A percentile compares a stretch with the other conserved stretches of the same genome.
Evolutionary conservation across 2,329 filamentous ascomycete species (phyloP).

Genomic region (Fusarium citri): DNA sequence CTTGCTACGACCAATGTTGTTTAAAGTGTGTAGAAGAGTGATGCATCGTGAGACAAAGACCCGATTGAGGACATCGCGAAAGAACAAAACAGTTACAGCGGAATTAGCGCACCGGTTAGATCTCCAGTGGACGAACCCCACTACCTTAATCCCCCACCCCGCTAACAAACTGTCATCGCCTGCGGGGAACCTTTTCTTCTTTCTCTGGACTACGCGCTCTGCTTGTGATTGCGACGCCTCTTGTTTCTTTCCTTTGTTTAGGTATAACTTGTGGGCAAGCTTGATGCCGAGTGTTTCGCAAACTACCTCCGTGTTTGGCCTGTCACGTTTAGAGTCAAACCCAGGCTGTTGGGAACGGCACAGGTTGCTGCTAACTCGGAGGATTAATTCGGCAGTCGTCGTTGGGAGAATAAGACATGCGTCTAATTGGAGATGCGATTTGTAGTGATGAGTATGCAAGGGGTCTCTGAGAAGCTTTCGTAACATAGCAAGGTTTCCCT

Average conservation of each 20-base stretch:
- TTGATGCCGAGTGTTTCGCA: conserved; percentile 12
- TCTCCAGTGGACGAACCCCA: neutral
- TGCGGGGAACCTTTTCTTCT: neutral
- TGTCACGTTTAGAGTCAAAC: conserved; percentile 25
- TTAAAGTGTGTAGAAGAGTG: too few species aligned
- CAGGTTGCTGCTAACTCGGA: neutral
- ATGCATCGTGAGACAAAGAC: neutral
- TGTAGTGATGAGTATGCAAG: too few species aligned
- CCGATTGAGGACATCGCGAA: neutral
- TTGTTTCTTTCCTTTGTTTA: neutral
- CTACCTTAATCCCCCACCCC: neutral
- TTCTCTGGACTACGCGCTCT: too few species aligned
- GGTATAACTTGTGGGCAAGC: neutral
- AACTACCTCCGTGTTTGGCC: neutral
- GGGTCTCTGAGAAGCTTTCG: too few species aligned
- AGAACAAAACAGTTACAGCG: too few species aligned
- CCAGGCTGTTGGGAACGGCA: neutral
- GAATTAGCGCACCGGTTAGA: neutral
- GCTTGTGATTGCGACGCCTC: neutral
- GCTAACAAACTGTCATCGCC: neutral
- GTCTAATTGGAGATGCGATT: too few species aligned
- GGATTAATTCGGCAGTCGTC: neutral
- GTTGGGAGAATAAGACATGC: neutral
- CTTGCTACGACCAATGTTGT: too few species aligned
- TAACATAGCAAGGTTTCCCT: too few species aligned